Evolutionary conservation across 1,284 basidiomycete genomes (phyloP), one percentile per base, ranked within the genome.

Genomic region (Moniliophthora roreri): DNA sequence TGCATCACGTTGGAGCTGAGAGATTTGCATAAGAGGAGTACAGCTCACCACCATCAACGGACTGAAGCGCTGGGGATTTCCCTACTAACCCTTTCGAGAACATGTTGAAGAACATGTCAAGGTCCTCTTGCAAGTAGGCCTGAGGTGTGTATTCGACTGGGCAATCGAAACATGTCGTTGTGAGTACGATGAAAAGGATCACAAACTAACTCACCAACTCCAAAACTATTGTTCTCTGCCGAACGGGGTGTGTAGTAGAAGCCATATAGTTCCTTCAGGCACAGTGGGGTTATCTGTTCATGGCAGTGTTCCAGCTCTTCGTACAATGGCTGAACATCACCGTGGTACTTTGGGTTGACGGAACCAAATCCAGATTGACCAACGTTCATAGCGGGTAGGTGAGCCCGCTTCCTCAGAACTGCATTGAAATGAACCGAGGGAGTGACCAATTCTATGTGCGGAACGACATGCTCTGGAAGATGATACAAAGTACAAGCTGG

Each of bases 121-220:
- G 66, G 53, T 81, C 79, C 1, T 67, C 61, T 48, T 71, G 70
- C 11, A 71, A 52, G 58, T 75, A 78, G 2, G 75, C 68, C 59
- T 80, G 73, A 5, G 78, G 77, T 2, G 77, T 78, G 55, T 77
- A 79, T 61, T 80, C 77, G 40, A 80, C 78, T 72, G 48, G n/a
- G n/a, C n/a, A 16, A 11, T 3, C 59, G 61, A 55, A 44, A 53
- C 26, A 51, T 8, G 36, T 24, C 21, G 26, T 28, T 13, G 20
- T 21, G 11, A 44, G 24, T 21, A 20, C 71, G 50, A 79, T 76
- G 1, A 68, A 76, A 57, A 65, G 70, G 15, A 68, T 69, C 54
- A 79, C 78, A 50, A 63, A 68, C 1, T 62, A 36, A n/a, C n/a
- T n/a, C n/a, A n/a, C n/a, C n/a, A n/a, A n/a, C n/a, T n/a, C n/a